These are phyloP conservation scores for Myrica gale DNA, from an alignment of 306 rosid genomes.

Conservation along the genomic window DNA sequence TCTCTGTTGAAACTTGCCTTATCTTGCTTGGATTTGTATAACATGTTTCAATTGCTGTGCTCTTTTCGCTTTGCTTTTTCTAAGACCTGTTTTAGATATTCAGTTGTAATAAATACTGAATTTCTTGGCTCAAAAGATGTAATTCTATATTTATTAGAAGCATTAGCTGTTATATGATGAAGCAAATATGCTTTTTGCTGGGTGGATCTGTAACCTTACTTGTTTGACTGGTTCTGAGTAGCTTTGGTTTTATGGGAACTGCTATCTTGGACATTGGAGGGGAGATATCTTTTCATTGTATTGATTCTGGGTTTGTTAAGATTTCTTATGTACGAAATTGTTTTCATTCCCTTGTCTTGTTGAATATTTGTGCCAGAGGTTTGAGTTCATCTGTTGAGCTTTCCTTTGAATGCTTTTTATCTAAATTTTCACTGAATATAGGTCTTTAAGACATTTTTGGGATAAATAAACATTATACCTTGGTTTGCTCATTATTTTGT, in stretches of 20 bases:
- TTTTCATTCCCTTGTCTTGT: background rate
- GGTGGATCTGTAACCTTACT: background rate
- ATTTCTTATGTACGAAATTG: background rate
- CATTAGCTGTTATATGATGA: background rate
- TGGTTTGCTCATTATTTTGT: constrained; percentile 20
- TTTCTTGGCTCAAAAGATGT: background rate
- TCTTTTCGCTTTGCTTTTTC: constrained; percentile 1
- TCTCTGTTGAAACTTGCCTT: background rate
- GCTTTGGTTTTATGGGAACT: background rate
- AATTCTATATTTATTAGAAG: background rate
- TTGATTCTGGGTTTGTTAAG: background rate
- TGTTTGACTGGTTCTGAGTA: background rate
- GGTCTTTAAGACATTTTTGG: background rate
- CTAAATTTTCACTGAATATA: background rate
- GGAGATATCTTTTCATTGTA: background rate
- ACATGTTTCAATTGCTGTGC: background rate
- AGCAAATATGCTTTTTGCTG: background rate
- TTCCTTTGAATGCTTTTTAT: background rate
- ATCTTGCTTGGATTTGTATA: background rate
- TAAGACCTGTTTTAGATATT: background rate
- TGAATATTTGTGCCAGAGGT: background rate
- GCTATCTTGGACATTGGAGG: background rate
- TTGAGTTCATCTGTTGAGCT: background rate
- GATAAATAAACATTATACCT: background rate
- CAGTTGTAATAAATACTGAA: background rate